Evolutionary conservation across 2,329 filamentous ascomycete genomes (phyloP).

Genomic region (Ophiocordyceps camponoti-floridani): DNA sequence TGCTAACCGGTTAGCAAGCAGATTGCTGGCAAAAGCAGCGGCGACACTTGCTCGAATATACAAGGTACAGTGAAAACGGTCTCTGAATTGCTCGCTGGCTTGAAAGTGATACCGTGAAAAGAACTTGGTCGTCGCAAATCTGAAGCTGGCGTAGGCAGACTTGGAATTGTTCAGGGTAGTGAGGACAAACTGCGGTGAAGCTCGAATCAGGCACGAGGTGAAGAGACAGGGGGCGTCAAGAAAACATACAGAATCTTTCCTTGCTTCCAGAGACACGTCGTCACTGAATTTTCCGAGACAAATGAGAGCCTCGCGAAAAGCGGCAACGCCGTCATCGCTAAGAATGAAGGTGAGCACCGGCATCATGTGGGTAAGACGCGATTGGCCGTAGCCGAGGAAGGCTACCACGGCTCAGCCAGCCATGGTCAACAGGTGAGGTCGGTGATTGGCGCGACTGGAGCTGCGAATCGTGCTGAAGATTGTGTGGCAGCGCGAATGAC

Average conservation of each 20-base stretch:
- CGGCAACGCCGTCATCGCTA: slow-evolving; percentile 51
- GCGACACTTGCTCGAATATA: slow-evolving; percentile 42
- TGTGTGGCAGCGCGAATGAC: neutral
- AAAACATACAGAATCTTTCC: slow-evolving; percentile 48
- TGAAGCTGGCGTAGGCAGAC: slow-evolving; percentile 60
- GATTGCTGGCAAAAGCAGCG: neutral
- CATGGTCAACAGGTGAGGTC: neutral
- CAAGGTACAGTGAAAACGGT: slow-evolving; percentile 56
- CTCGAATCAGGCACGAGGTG: neutral
- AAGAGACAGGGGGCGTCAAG: neutral
- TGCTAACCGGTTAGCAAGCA: too few species aligned
- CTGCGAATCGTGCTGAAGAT: neutral
- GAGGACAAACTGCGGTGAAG: slow-evolving; percentile 39
- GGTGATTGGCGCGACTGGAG: neutral
- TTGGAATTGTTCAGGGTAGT: slow-evolving; percentile 67
- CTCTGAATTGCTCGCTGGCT: slow-evolving; percentile 28
- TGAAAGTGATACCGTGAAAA: slow-evolving; percentile 56
- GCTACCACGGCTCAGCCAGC: neutral
- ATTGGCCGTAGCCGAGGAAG: neutral
- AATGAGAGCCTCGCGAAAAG: slow-evolving; percentile 53
- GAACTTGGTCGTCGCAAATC: slow-evolving; percentile 48
- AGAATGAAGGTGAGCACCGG: slow-evolving; percentile 54
- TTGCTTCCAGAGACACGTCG: slow-evolving; percentile 57
- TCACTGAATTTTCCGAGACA: slow-evolving; percentile 70
- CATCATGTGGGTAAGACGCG: slow-evolving; percentile 22